Percentiles rank a stretch among this genome's conserved stretches.
Conservation (phyloP, 805 yeast species). For the Blastobotrys muscicola region DNA sequence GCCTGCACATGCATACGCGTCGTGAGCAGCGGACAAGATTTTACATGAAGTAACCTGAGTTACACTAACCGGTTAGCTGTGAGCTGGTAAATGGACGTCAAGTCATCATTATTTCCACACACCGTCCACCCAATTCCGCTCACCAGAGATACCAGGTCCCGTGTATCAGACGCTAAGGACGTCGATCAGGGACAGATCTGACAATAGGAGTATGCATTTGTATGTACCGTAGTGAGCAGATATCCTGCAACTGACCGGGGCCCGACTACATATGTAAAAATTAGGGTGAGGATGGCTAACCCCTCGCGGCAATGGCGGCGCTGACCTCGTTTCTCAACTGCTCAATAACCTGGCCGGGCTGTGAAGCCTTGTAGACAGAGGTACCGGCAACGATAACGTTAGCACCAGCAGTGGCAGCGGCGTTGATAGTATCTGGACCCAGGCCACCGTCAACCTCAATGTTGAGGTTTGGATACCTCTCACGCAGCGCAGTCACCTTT, state of each 20-base stretch:
- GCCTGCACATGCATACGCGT: no score
- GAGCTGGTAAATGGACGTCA: neutral
- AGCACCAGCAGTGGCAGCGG: constrained; percentile 95
- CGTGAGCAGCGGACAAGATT: no score
- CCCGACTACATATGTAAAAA: no score
- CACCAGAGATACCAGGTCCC: no score
- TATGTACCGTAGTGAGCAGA: neutral
- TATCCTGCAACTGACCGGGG: no score
- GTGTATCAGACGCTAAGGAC: no score
- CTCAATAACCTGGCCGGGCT: constrained; percentile 67
- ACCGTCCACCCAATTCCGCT: no score
- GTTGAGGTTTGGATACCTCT: constrained; percentile 64
- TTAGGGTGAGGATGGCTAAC: no score
- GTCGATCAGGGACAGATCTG: no score
- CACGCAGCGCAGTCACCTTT: constrained; percentile 72
- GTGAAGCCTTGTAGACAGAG: constrained; percentile 75
- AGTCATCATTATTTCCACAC: no score
- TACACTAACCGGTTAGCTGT: neutral
- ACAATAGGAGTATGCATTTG: no score
- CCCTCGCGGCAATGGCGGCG: neutral
- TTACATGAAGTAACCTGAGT: neutral
- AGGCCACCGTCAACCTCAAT: constrained; percentile 97
- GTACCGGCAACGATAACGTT: constrained; percentile 98
- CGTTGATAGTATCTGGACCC: constrained; percentile 72
- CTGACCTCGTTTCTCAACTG: constrained; percentile 10